phyloP scores from a whole-genome alignment of 2,329 filamentous ascomycete species.

The Macrophomina pseudophaseolina region DNA sequence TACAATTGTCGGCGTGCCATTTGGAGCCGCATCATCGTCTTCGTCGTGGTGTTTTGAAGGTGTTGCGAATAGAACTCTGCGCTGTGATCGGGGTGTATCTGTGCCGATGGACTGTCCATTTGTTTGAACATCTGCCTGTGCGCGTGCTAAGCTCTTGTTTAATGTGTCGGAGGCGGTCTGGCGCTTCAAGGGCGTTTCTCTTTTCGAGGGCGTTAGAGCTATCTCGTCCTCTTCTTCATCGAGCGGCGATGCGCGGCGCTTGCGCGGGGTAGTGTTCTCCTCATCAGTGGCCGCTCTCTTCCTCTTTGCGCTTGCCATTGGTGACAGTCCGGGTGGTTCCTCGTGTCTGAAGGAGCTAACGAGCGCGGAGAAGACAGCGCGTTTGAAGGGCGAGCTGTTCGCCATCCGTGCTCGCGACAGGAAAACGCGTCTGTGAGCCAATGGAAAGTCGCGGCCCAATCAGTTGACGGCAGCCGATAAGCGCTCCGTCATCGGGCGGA shows the following conservation, averaged over 20 bases:
- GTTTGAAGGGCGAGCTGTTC: constrained; percentile 8
- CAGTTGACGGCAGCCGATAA: constrained; percentile 15
- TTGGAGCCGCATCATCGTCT: constrained; percentile 59
- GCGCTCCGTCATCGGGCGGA: constrained; percentile 20
- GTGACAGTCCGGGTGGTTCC: background rate
- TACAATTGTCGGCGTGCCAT: constrained; percentile 66
- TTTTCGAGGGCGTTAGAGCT: constrained; percentile 19
- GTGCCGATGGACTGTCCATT: constrained; percentile 30
- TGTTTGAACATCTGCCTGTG: constrained; percentile 37
- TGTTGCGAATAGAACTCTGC: constrained; percentile 55
- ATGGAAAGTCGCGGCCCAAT: constrained; percentile 21
- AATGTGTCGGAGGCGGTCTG: constrained; percentile 30
- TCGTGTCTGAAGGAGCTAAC: constrained; percentile 16
- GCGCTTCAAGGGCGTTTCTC: constrained; percentile 3
- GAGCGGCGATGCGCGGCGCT: constrained; percentile 6
- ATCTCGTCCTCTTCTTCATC: constrained; percentile 18
- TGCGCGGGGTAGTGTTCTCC: constrained; percentile 22
- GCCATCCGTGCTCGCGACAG: constrained; percentile 14
- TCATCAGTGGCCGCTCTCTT: constrained; percentile 8
- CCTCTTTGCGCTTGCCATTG: constrained; percentile 26
- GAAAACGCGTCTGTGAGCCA: constrained; percentile 21
- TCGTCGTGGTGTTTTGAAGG: constrained; percentile 44
- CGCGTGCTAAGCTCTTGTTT: constrained; percentile 7
- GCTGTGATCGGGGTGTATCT: constrained; percentile 50
- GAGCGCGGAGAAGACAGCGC: constrained; percentile 14